These are phyloP conservation scores for Arachis stenosperma DNA, from an alignment of 306 rosid genomes.

Conservation along the genomic window DNA sequence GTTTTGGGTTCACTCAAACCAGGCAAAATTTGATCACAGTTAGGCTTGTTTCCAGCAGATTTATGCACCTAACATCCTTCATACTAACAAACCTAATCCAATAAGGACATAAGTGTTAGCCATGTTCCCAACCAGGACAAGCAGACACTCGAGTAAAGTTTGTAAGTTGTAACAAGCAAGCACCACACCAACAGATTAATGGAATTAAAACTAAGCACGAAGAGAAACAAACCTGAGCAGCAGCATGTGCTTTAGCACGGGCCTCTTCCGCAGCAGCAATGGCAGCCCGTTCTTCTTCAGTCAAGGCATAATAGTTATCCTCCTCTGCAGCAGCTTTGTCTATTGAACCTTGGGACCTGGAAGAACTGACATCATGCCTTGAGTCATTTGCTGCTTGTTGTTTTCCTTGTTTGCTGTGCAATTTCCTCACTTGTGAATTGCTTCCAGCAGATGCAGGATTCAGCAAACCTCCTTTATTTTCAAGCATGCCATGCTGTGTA, in stretches of 20 bases:
- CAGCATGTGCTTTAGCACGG: slow-evolving; percentile 90
- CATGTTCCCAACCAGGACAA: neutral
- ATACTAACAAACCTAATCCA: slow-evolving; percentile 14
- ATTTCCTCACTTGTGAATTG: slow-evolving; percentile 58
- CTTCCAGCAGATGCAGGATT: slow-evolving; percentile 60
- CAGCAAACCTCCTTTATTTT: slow-evolving; percentile 60
- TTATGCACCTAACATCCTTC: too few relatives aligned
- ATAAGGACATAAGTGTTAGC: neutral
- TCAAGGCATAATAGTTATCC: slow-evolving; percentile 48
- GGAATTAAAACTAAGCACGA: slow-evolving; percentile 24
- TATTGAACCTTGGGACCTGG: slow-evolving; percentile 67
- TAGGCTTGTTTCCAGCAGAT: neutral
- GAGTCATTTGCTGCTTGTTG: slow-evolving; percentile 54
- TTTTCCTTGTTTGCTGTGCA: slow-evolving; percentile 59
- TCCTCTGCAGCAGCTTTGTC: slow-evolving; percentile 51
- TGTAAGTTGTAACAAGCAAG: slow-evolving; percentile 14
- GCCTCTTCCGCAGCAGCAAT: slow-evolving; percentile 98
- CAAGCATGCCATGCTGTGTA: slow-evolving; percentile 58
- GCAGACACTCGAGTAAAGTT: slow-evolving; percentile 12
- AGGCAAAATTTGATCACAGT: slow-evolving; percentile 12
- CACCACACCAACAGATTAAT: slow-evolving; percentile 21
- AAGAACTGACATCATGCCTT: slow-evolving; percentile 64
- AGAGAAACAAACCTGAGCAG: slow-evolving; percentile 83
- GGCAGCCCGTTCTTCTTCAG: slow-evolving; percentile 95
- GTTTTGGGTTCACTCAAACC: slow-evolving; percentile 1